Conservation (phyloP, 768 basidiomycete species). For the Podaxis sp. region DNA sequence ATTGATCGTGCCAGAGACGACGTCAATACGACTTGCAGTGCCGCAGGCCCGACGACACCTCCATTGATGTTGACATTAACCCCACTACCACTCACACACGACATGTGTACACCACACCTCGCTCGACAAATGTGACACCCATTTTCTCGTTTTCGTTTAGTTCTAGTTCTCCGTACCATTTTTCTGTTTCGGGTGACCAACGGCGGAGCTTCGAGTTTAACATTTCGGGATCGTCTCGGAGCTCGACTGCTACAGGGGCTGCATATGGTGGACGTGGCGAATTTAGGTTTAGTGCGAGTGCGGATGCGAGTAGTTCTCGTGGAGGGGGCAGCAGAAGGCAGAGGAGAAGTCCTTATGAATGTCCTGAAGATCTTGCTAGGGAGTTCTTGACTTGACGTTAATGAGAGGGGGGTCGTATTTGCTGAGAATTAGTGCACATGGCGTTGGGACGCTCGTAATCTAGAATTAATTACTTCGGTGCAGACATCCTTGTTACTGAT, state of each 20-base stretch:
- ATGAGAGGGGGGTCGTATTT: neutral
- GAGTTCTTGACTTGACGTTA: neutral
- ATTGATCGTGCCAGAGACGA: neutral
- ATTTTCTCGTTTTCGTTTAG: constrained; percentile 3
- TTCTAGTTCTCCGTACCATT: neutral
- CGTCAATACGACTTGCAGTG: neutral
- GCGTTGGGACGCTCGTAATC: no score
- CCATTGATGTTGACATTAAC: no score
- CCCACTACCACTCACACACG: neutral
- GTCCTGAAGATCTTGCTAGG: neutral
- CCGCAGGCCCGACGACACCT: neutral
- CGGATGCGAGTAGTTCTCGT: neutral
- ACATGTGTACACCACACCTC: neutral
- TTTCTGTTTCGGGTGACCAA: neutral
- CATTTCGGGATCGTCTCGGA: neutral
- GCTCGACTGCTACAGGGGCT: neutral
- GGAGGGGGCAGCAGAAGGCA: neutral
- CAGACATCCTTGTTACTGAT: neutral
- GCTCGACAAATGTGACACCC: neutral
- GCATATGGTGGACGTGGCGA: neutral
- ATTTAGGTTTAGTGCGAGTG: neutral
- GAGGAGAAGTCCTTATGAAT: neutral
- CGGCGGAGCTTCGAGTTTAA: neutral
- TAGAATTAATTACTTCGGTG: neutral
- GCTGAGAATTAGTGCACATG: no score